These are phyloP conservation scores for Moniliophthora roreri DNA, from an alignment of 1,284 basidiomycete genomes.

Conservation along the genomic window DNA sequence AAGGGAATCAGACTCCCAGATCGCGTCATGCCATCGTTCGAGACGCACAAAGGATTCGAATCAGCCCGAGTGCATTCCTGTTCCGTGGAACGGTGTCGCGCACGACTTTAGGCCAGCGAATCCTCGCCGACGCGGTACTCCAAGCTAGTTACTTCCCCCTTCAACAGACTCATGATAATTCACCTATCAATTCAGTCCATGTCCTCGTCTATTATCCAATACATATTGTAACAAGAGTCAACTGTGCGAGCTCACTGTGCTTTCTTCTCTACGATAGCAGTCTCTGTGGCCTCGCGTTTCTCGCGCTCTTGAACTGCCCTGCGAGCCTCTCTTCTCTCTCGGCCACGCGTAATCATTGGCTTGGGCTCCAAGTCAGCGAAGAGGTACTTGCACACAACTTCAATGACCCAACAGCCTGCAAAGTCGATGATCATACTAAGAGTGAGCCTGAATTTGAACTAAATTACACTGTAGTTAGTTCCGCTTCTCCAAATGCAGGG, in stretches of 20 bases:
- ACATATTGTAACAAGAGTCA: constrained; percentile 1
- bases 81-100: no score
- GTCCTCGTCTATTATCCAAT: background rate
- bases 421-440: constrained; percentile 87
- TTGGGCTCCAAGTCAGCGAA: constrained; percentile 91
- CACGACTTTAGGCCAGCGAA: no score
- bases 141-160: no score
- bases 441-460: constrained; percentile 85
- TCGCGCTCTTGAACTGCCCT: constrained; percentile 25
- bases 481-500: background rate
- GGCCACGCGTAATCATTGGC: constrained; percentile 79
- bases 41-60: no score
- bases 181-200: no score
- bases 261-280: constrained; percentile 22
- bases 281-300: background rate
- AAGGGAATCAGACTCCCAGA: no score
- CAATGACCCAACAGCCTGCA: constrained; percentile 83
- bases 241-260: constrained; percentile 15
- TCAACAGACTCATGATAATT: no score
- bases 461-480: constrained; percentile 1
- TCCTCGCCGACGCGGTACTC: no score
- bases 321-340: constrained; percentile 64
- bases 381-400: constrained; percentile 79
- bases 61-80: no score
- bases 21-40: no score